Evolutionary conservation across 2,329 filamentous ascomycete species (phyloP).

Genomic region (Pseudocercospora crystallina): DNA sequence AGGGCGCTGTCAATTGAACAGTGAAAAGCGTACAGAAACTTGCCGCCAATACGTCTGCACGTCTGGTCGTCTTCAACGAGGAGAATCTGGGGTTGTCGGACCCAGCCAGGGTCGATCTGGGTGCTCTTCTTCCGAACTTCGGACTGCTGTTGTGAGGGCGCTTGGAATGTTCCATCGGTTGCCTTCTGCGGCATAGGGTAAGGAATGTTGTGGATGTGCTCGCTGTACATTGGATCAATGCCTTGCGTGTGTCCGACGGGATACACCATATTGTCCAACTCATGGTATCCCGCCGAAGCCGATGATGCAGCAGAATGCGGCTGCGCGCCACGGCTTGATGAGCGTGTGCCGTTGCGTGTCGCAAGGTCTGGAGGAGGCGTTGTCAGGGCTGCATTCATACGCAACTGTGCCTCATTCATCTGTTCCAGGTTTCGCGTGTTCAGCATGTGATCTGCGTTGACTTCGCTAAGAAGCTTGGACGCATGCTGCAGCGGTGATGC

Average conservation of each 20-base stretch:
- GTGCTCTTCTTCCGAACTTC: constrained; percentile 62
- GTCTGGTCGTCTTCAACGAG: constrained; percentile 81
- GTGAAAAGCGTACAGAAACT: constrained; percentile 65
- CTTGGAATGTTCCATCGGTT: constrained; percentile 40
- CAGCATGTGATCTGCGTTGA: constrained; percentile 64
- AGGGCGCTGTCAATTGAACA: constrained; percentile 67
- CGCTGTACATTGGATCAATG: constrained; percentile 91
- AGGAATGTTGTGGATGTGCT: constrained; percentile 91
- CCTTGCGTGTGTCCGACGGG: constrained; percentile 87
- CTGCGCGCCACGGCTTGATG: constrained; percentile 42
- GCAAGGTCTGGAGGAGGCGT: constrained; percentile 57
- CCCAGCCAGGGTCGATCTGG: constrained; percentile 63
- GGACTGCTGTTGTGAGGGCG: constrained; percentile 45
- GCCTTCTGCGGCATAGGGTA: constrained; percentile 74
- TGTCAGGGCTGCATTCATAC: constrained; percentile 56
- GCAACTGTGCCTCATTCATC: constrained; percentile 59
- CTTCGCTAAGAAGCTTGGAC: constrained; percentile 64
- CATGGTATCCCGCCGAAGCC: constrained; percentile 55
- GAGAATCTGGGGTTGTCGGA: constrained; percentile 72
- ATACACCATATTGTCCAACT: constrained; percentile 76
- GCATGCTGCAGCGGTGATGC: constrained; percentile 69
- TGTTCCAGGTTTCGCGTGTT: constrained; percentile 65
- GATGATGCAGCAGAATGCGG: constrained; percentile 51
- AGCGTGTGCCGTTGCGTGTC: constrained; percentile 39
- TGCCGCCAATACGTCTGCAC: constrained; percentile 65